Evolutionary conservation across 1,284 basidiomycete species (phyloP), one percentile per base, ranked within the genome.

Genomic region (Cystobasidium slooffiae): DNA sequence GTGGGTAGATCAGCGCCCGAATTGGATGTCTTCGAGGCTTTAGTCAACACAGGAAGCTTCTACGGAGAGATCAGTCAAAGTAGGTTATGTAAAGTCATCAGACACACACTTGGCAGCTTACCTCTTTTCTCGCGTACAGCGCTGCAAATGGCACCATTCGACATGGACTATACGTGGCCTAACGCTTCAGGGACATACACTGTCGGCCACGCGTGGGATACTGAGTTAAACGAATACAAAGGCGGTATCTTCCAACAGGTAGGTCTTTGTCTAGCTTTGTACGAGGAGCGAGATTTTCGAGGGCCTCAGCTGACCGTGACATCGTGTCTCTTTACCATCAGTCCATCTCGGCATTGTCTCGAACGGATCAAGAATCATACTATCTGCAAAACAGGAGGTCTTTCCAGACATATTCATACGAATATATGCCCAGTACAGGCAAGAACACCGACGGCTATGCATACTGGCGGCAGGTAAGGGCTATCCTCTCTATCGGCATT

Each of bases 1-100:
- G 76, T 79, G 7, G 84, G 84, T 22, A 80, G 86, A n/a, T 80
- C 83, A 16, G 85, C 84, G 0, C 86, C 86, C 0, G 86, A 87
- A 77, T 84, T 87, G 70, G 86, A 87, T 79, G 79, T 86, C 46
- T 81, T 87, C 75, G 86, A 87, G 76, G 84, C 83, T 4, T 83
- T 85, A 76, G 82, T 83, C 37, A 53, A 72, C 31, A 20, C 61
- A 4, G 46, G 16, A 51, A 43, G 22, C 14, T 47, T 63, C 1
- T 46, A 20, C 49, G 69, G 69, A 3, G 69, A 72, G 43, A 55
- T 77, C 76, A 3, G 81, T 83, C 64, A 66, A 44, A 66, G 64
- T 66, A 16, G 39, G 58, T 41, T 4, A n/a, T 16, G 1, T 14
- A 1, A 41, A 1, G 14, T 9, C 1, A 14, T 61, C 3, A 4